Conservation (phyloP, 1,284 basidiomycete genomes). For the Mycosarcoma maydis region DNA sequence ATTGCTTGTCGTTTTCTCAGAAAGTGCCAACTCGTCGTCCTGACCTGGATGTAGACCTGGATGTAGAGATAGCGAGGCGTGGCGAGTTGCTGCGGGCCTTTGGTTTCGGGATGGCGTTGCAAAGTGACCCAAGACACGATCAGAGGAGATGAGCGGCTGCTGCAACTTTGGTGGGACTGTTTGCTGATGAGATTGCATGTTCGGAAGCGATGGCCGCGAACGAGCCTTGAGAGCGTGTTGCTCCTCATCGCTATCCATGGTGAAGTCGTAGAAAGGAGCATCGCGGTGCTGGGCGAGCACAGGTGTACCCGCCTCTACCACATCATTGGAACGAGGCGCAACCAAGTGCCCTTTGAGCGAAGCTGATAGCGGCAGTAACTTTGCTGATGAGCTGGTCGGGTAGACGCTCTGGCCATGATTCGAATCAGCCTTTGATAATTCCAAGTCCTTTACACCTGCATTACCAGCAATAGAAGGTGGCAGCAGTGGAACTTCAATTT, state of each 20-base stretch:
- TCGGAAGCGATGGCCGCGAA: slow-evolving; percentile 27
- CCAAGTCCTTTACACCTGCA: background rate
- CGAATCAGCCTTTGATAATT: background rate
- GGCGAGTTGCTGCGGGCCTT: background rate
- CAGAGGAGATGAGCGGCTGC: slow-evolving; percentile 1
- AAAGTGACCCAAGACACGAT: slow-evolving; percentile 12
- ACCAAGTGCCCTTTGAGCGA: background rate
- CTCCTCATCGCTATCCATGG: slow-evolving; percentile 47
- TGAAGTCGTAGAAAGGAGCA: slow-evolving; percentile 41
- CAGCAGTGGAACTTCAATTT: background rate
- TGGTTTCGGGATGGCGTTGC: slow-evolving; percentile 18
- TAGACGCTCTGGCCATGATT: background rate
- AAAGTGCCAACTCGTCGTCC: slow-evolving; percentile 8
- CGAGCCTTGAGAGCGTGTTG: slow-evolving; percentile 20
- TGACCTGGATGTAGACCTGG: background rate
- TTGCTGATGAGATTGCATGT: slow-evolving; percentile 1
- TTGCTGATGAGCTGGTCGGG: background rate
- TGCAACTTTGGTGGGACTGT: background rate
- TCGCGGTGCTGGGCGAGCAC: slow-evolving; percentile 32
- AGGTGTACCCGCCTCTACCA: slow-evolving; percentile 26
- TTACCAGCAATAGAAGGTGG: background rate
- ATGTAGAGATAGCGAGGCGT: background rate
- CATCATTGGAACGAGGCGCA: background rate
- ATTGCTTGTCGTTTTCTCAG: slow-evolving; percentile 24
- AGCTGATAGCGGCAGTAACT: background rate